A percentile compares a stretch with the other conserved stretches of the same genome.
These are phyloP conservation scores for Penicillium goetzii DNA, from an alignment of 495 filamentous ascomycete genomes.

Conservation along the genomic window DNA sequence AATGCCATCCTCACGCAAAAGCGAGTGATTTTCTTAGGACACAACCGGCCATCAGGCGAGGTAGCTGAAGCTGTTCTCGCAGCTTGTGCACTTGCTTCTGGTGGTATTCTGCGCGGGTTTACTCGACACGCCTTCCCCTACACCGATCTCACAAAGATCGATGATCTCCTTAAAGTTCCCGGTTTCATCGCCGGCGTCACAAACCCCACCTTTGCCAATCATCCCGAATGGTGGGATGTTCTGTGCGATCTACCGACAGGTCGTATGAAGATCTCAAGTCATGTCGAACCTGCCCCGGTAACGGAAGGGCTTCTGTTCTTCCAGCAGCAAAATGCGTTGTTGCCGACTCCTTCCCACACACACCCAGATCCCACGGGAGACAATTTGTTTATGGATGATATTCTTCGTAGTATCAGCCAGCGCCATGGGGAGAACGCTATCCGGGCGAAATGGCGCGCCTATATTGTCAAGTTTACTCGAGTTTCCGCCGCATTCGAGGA, in stretches of 20 bases:
- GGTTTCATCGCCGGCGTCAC: slow-evolving; percentile 98
- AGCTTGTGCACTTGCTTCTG: slow-evolving; percentile 89
- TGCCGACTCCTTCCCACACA: slow-evolving; percentile 49
- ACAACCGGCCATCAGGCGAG: slow-evolving; percentile 90
- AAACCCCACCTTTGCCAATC: slow-evolving; percentile 92
- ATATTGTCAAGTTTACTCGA: slow-evolving; percentile 87
- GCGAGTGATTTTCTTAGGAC: slow-evolving; percentile 91
- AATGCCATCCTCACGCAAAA: slow-evolving; percentile 88
- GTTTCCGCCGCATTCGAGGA: slow-evolving; percentile 95
- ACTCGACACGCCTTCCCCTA: slow-evolving; percentile 98
- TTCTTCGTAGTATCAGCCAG: slow-evolving; percentile 78
- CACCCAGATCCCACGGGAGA: slow-evolving; percentile 82
- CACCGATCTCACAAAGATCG: slow-evolving; percentile 96
- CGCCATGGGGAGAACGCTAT: slow-evolving; percentile 90
- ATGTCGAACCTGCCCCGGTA: slow-evolving; percentile 73
- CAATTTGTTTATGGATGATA: slow-evolving; percentile 82
- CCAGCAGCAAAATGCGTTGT: slow-evolving; percentile 72
- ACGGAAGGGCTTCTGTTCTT: slow-evolving; percentile 85
- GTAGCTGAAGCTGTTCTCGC: slow-evolving; percentile 95
- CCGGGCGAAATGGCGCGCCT: slow-evolving; percentile 85
- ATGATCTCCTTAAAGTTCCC: slow-evolving; percentile 92
- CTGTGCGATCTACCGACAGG: slow-evolving; percentile 92
- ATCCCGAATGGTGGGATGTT: slow-evolving; percentile 98
- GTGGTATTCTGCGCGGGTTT: slow-evolving; percentile 92
- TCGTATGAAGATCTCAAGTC: slow-evolving; percentile 87